phyloP scores from a whole-genome alignment of 2,329 filamentous ascomycete species.

The Sporothrix brunneoviolacea region DNA sequence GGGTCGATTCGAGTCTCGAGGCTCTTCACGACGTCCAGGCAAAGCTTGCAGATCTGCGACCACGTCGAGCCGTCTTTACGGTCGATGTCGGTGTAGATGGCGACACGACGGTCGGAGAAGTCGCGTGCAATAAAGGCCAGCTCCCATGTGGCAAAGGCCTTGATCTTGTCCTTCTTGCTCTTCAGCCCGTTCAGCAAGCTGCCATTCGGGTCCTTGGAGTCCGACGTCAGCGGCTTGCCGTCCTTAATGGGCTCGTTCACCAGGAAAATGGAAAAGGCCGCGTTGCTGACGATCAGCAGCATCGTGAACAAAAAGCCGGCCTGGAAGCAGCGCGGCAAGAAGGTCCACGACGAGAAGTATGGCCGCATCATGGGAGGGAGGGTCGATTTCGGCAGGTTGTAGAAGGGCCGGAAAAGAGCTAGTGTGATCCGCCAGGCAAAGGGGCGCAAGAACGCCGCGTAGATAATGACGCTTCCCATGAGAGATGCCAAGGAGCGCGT shows the following conservation, averaged over 20 bases:
- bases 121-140: conserved; percentile 70
- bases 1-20: conserved; percentile 61
- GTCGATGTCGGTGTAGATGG: conserved; percentile 82
- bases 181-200: conserved; percentile 79
- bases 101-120: conserved; percentile 67
- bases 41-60: conserved; percentile 67
- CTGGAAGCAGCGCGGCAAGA: conserved; percentile 49
- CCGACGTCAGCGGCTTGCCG: conserved; percentile 71
- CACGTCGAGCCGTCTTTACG: conserved; percentile 73
- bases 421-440: conserved; percentile 64
- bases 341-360: conserved; percentile 40
- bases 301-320: conserved; percentile 62
- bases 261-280: conserved; percentile 73
- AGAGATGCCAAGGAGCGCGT: conserved; percentile 36
- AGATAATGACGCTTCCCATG: conserved; percentile 47
- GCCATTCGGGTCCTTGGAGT: conserved; percentile 86
- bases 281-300: conserved; percentile 72
- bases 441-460: conserved; percentile 55
- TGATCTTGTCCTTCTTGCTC: conserved; percentile 71
- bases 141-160: conserved; percentile 88
- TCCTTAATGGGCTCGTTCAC: conserved; percentile 77
- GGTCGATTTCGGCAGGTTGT: conserved; percentile 67
- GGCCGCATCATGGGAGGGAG: conserved; percentile 54
- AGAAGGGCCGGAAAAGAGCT: conserved; percentile 63
- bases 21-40: conserved; percentile 60